Evolutionary conservation across 140 eudicot genomes (phyloP), one percentile per base, ranked within the genome.

Genomic region (Flaveria floridana): DNA sequence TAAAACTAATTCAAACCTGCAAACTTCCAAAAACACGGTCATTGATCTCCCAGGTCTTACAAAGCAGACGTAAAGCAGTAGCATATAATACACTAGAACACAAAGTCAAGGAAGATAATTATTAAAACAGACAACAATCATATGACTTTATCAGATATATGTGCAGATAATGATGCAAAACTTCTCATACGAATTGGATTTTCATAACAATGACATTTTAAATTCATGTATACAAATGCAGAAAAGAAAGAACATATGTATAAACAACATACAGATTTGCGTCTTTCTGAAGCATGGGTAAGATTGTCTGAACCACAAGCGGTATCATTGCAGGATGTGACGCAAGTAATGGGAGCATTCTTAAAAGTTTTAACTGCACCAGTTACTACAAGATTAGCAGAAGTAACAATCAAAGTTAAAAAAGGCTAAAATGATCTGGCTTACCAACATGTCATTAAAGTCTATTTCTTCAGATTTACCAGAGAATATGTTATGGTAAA

Each of bases 41-140:
- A 80, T 85, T 95, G 83, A 84, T 82, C 95, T 95, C 96, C 99
- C 99, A 95, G 39, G 95, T 84, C 92, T 88, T 95, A 78, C 96
- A 90, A 76, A 95, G 84, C 83, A 95, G 80, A 66, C 97, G 97
- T 76, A 82, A 83, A 30, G 97, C 97, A 72, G 92, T 87, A 70
- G 96, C 91, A 62, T 80, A 87, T 73, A 88, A 61, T 72, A 84
- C 87, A 74, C 99, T 94, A 30, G 51, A 23, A 77, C 67, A 78
- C 44, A 78, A 70, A 74, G 46, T 14, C 78, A 73, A 18, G 14
- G 23, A 46, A 10, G 59, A 72, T 57, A 70, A 48, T 65, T 37
- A 65, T 47, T 50, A 52, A 77, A 79, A 11, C 53, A 28, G 42
- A 42, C 16, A 68, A 50, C 47, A 41, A 74, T 34, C 25, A 42